Evolutionary conservation across 768 basidiomycete species (phyloP).

Genomic region (Termitomyces sp.): DNA sequence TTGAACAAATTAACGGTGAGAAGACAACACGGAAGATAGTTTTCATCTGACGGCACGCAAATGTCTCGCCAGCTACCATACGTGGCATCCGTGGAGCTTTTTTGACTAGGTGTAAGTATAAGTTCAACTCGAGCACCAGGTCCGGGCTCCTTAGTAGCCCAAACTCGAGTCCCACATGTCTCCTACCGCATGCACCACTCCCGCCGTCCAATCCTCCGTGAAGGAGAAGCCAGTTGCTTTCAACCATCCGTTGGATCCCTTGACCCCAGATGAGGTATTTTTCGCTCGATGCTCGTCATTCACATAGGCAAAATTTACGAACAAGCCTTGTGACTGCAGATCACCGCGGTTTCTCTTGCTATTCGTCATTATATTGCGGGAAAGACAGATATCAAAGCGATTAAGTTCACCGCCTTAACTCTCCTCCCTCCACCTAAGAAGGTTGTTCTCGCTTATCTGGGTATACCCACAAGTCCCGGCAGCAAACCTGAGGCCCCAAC

Average conservation of each 20-base stretch:
- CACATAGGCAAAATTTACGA: background rate
- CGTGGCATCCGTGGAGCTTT: too few relatives aligned
- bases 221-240: conserved; percentile 15
- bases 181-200: conserved; percentile 12
- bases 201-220: conserved; percentile 12
- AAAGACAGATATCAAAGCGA: conserved; percentile 55
- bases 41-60: background rate
- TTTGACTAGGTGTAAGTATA: background rate
- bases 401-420: conserved; percentile 66
- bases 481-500: conserved; percentile 43
- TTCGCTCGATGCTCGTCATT: background rate
- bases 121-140: background rate
- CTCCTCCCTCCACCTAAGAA: conserved; percentile 72
- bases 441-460: conserved; percentile 70
- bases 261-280: conserved; percentile 57
- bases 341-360: conserved; percentile 53
- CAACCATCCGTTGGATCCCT: conserved; percentile 62
- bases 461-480: conserved; percentile 64
- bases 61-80: background rate
- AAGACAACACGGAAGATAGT: background rate
- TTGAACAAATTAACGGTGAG: background rate
- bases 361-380: conserved; percentile 48
- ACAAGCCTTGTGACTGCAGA: conserved; percentile 34
- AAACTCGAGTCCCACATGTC: conserved; percentile 16
- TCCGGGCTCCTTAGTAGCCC: conserved; percentile 17